These are phyloP conservation scores for Blastobotrys aristatus DNA, from an alignment of 1,139 yeast genomes.

Conservation along the genomic window DNA sequence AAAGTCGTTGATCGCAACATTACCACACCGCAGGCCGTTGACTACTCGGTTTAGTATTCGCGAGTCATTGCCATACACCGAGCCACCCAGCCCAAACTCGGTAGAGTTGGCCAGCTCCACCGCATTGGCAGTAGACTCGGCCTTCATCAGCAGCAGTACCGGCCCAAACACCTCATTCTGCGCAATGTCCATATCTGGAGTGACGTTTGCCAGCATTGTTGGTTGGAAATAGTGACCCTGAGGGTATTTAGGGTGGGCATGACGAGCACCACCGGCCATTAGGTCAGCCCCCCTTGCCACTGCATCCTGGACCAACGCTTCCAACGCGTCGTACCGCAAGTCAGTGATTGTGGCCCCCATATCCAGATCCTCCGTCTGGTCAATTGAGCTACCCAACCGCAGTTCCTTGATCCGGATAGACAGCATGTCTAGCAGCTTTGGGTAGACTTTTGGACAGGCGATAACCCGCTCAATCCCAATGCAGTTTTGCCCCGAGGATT, in stretches of 20 bases:
- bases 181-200: slow-evolving; percentile 71
- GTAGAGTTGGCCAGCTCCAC: slow-evolving; percentile 80
- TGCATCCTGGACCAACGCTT: slow-evolving; percentile 64
- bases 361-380: slow-evolving; percentile 76
- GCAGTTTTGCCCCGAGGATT: slow-evolving; percentile 95
- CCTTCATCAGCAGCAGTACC: slow-evolving; percentile 70
- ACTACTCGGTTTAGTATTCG: slow-evolving; percentile 55
- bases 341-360: slow-evolving; percentile 94
- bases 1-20: slow-evolving; percentile 93
- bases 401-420: slow-evolving; percentile 53
- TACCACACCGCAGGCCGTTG: slow-evolving; percentile 66
- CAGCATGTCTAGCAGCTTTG: slow-evolving; percentile 52
- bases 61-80: slow-evolving; percentile 70
- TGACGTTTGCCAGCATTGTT: slow-evolving; percentile 77
- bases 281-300: slow-evolving; percentile 75
- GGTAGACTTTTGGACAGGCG: slow-evolving; percentile 64
- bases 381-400: slow-evolving; percentile 85
- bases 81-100: slow-evolving; percentile 84
- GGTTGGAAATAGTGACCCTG: slow-evolving; percentile 93
- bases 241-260: slow-evolving; percentile 84
- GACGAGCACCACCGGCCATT: slow-evolving; percentile 72
- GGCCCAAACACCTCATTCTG: slow-evolving; percentile 94
- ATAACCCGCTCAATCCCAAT: slow-evolving; percentile 94
- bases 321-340: slow-evolving; percentile 62
- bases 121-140: slow-evolving; percentile 60